Evolutionary conservation across 1,284 basidiomycete species (phyloP).

Genomic region (Ganoderma boninense): DNA sequence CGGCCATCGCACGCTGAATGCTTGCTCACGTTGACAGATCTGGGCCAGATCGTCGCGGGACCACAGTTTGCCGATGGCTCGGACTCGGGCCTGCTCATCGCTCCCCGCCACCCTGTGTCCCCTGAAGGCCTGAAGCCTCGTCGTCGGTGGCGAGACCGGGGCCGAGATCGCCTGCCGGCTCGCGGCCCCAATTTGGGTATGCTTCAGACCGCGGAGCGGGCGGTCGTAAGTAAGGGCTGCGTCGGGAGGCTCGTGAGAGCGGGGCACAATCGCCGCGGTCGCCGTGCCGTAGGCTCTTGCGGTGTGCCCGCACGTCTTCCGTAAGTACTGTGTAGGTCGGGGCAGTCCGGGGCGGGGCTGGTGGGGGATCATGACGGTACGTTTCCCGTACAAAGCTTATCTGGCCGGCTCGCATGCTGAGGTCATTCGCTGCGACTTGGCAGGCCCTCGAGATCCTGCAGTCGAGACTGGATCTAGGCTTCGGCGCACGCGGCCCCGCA

Average conservation of each 20-base stretch:
- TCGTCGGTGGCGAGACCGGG: neutral
- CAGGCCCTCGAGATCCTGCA: neutral
- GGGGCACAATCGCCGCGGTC: neutral
- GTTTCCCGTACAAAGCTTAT: neutral
- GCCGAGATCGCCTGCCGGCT: constrained; percentile 1
- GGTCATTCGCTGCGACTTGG: neutral
- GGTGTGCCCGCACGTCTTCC: neutral
- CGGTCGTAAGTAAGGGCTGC: neutral
- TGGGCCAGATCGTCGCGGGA: neutral
- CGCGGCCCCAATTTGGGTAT: neutral
- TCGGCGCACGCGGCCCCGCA: neutral
- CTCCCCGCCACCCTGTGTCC: neutral
- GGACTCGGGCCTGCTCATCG: neutral
- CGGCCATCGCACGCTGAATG: neutral
- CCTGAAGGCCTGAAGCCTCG: neutral
- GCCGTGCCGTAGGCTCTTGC: neutral
- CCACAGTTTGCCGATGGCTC: neutral
- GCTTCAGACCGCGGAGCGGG: constrained; percentile 1
- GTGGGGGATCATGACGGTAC: neutral
- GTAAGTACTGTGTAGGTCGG: neutral
- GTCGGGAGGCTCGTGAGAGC: neutral
- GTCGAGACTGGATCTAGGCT: neutral
- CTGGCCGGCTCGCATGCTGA: constrained; percentile 1
- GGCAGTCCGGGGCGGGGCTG: neutral
- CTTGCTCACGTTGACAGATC: neutral